Evolutionary conservation across 2,329 filamentous ascomycete genomes (phyloP).

Genomic region (Cordyceps cicadae): DNA sequence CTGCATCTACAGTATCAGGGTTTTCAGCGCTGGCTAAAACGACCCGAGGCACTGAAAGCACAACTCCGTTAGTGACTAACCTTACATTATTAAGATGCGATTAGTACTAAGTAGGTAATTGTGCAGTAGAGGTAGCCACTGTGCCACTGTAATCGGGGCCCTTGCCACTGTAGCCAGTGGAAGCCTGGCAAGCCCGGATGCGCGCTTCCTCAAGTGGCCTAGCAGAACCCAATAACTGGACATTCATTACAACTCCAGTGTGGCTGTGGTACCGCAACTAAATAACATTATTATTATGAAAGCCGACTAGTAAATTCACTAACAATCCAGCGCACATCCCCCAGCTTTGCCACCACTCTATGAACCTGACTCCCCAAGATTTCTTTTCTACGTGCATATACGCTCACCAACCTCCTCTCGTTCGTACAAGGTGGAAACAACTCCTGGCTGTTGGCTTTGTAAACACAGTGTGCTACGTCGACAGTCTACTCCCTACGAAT

Average conservation of each 20-base stretch:
- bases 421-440: not conserved
- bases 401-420: not conserved
- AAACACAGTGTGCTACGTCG: not conserved
- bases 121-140: not conserved
- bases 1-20: too few species aligned
- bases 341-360: constrained; percentile 7
- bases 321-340: constrained; percentile 1
- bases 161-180: not conserved
- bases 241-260: not conserved
- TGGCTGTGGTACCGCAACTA: not conserved
- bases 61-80: too few species aligned
- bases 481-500: not conserved
- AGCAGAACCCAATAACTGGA: not conserved
- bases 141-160: not conserved
- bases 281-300: not conserved
- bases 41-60: too few species aligned
- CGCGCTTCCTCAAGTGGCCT: not conserved
- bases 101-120: too few species aligned
- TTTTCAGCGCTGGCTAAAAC: too few species aligned
- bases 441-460: not conserved
- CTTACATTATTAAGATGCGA: too few species aligned
- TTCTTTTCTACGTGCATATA: not conserved
- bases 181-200: not conserved
- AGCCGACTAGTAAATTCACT: not conserved
- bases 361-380: constrained; percentile 3